Base-by-base conservation (phyloP, 441 rosid species). In the Aleurites moluccanus region DNA sequence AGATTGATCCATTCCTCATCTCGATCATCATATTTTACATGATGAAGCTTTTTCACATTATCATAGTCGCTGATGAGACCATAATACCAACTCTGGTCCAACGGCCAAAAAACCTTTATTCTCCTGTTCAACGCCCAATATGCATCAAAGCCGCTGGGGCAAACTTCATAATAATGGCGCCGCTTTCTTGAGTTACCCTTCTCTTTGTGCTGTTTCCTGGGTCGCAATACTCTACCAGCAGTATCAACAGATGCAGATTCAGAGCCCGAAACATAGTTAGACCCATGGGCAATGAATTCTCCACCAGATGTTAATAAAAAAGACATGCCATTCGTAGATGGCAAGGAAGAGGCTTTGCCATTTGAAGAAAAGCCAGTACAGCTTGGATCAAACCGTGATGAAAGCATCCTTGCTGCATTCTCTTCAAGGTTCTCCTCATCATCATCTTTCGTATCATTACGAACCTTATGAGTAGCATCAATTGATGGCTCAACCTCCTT, bases 361-460 rank as follows among this genome's bases (percentile, higher is more conserved):
- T 79, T 89, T 42, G 85, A 83, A 74, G 90, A 85, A 86, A 89
- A 92, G 25, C 90, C 96, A 25, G 96, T 87, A 80, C 89, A 93
- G 81, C 87, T 88, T 10, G 99, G 91, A 82, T 93, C 91, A 80
- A 95, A 95, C 75, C 97, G 90, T 16, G 98, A 93, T 33, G 96
- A 93, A 25, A 95, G 80, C 99, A 95, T 95, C 86, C 85, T 95
- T 60, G 99, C 99, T 45, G 99, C 99, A 84, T 96, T 96, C 76
- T 91, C 94, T 85, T 91, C 99, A 70, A 96, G 98, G 83, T 96
- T 95, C 84, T 93, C 92, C 85, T 88, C 94, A 63, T 91, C 99
- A 50, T 93, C 97, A 56, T 90, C 95, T 33, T 67, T 85, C 83
- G 76, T 73, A 63, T 74, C 85, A 79, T 77, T 84, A 70, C 84